Evolutionary conservation across 768 basidiomycete species (phyloP).

Genomic region (Boletellus sp.): DNA sequence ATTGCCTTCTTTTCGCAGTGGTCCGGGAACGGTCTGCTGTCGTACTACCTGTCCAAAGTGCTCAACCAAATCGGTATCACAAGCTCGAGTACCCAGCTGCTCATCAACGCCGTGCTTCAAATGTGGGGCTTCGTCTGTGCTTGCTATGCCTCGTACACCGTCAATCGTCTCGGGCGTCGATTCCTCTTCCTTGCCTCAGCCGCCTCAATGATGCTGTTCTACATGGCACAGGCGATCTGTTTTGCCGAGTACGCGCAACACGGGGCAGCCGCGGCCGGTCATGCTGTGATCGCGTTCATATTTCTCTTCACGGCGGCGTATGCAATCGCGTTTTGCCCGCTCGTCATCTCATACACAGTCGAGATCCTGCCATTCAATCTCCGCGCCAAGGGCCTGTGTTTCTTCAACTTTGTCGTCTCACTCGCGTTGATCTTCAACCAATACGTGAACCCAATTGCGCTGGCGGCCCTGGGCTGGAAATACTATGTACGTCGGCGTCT

Average conservation of each 20-base stretch:
- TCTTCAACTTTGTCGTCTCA: conserved; percentile 67
- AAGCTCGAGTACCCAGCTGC: conserved; percentile 48
- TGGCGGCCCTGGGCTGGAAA: conserved; percentile 50
- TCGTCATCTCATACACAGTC: conserved; percentile 58
- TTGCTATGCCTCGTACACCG: conserved; percentile 22
- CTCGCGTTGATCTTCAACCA: conserved; percentile 74
- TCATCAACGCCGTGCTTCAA: conserved; percentile 63
- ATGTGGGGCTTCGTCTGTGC: conserved; percentile 31
- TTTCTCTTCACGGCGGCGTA: conserved; percentile 51
- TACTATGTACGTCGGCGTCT: conserved; percentile 29
- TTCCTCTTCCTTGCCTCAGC: conserved; percentile 59
- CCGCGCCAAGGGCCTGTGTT: conserved; percentile 74
- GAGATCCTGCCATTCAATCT: conserved; percentile 81
- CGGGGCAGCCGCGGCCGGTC: conserved; percentile 44
- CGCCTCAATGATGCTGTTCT: conserved; percentile 59
- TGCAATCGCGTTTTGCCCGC: conserved; percentile 75
- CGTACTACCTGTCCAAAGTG: conserved; percentile 70
- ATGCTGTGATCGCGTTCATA: conserved; percentile 50
- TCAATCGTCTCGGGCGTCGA: conserved; percentile 66
- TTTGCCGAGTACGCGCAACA: conserved; percentile 52
- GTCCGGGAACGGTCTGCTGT: conserved; percentile 71
- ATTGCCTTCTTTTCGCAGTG: conserved; percentile 73
- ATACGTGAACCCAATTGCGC: conserved; percentile 75
- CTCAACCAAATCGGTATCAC: conserved; percentile 62
- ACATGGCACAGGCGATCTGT: conserved; percentile 65